Conservation (phyloP, 805 yeast species). For the Tetrapisispora phaffii region DNA sequence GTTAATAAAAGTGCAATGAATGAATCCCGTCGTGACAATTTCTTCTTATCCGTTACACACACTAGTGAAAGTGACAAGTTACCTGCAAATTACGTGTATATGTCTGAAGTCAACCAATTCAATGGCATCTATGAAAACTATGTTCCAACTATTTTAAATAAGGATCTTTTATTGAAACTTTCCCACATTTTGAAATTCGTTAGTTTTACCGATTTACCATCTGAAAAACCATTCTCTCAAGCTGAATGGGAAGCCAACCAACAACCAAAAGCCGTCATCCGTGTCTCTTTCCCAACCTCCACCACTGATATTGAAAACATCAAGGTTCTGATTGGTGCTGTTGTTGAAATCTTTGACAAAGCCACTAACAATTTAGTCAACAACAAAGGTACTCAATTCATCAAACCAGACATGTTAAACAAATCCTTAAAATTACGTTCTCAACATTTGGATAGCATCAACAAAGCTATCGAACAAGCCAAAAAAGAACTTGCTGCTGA, state of each 20-base stretch:
- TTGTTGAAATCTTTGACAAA: slow-evolving; percentile 51
- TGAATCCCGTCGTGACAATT: slow-evolving; percentile 61
- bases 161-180: slow-evolving; percentile 35
- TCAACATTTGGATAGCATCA: slow-evolving; percentile 57
- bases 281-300: slow-evolving; percentile 42
- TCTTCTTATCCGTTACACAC: slow-evolving; percentile 74
- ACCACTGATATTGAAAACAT: slow-evolving; percentile 41
- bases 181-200: slow-evolving; percentile 49
- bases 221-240: slow-evolving; percentile 55
- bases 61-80: slow-evolving; percentile 63
- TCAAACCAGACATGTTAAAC: slow-evolving; percentile 66
- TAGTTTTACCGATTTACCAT: slow-evolving; percentile 77
- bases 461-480: slow-evolving; percentile 53
- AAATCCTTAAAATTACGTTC: slow-evolving; percentile 74
- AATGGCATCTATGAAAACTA: slow-evolving; percentile 51
- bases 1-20: slow-evolving; percentile 82
- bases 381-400: slow-evolving; percentile 38
- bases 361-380: slow-evolving; percentile 33
- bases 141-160: slow-evolving; percentile 22
- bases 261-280: slow-evolving; percentile 42
- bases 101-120: slow-evolving; percentile 82
- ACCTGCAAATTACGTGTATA: slow-evolving; percentile 69
- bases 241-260: slow-evolving; percentile 46
- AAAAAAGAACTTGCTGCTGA: slow-evolving; percentile 61
- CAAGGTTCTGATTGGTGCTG: slow-evolving; percentile 41